Evolutionary conservation across 2,329 filamentous ascomycete species (phyloP).

Genomic region (Pestalotiopsis sp.): DNA sequence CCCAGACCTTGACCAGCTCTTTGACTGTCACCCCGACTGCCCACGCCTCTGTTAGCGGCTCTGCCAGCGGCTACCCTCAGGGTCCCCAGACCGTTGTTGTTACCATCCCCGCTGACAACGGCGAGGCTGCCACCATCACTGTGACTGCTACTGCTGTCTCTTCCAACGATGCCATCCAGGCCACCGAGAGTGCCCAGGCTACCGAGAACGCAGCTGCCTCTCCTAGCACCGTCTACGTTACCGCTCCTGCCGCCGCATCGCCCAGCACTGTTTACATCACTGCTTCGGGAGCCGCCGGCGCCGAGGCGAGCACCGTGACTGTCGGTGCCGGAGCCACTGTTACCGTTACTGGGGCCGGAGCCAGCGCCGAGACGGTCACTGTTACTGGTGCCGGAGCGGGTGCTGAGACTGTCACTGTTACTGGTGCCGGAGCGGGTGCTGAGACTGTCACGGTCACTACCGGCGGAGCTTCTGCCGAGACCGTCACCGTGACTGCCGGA

Average conservation of each 20-base stretch:
- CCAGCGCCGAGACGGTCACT: slow-evolving; percentile 1
- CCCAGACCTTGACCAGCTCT: neutral
- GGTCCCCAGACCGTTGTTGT: slow-evolving; percentile 11
- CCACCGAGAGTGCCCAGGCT: slow-evolving; percentile 12
- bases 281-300: slow-evolving; percentile 14
- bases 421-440: slow-evolving; percentile 2
- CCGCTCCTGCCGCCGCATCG: slow-evolving; percentile 8
- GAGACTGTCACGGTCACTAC: slow-evolving; percentile 7
- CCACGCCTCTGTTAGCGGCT: neutral
- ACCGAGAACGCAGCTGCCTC: neutral
- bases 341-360: slow-evolving; percentile 4
- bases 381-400: slow-evolving; percentile 6
- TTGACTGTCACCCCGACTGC: slow-evolving; percentile 10
- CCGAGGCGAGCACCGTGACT: slow-evolving; percentile 15
- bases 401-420: slow-evolving; percentile 7
- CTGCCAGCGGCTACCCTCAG: slow-evolving; percentile 1
- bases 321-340: slow-evolving; percentile 11
- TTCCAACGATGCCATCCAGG: slow-evolving; percentile 13
- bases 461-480: slow-evolving; percentile 6
- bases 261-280: slow-evolving; percentile 12
- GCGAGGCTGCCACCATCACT: slow-evolving; percentile 16
- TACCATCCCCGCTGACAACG: slow-evolving; percentile 10
- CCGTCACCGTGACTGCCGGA: slow-evolving; percentile 8
- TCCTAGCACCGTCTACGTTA: neutral
- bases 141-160: slow-evolving; percentile 21